phyloP scores from a whole-genome alignment of 2,329 filamentous ascomycete species.

The Purpureocillium lavendulum region DNA sequence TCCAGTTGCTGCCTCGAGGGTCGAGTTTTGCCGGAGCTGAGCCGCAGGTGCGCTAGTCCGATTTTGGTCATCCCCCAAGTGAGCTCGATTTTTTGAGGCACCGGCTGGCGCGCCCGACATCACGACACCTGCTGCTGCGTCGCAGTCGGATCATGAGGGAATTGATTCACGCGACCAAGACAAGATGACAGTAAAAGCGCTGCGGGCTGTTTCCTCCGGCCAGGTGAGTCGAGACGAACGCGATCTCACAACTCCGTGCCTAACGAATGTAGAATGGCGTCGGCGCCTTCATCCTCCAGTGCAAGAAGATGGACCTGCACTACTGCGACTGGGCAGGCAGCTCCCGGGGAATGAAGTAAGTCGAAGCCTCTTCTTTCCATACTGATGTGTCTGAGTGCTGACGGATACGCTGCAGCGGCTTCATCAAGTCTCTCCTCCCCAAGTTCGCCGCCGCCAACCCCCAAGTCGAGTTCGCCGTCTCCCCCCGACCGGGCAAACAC shows the following conservation, averaged over 20 bases:
- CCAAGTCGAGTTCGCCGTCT: conserved; percentile 84
- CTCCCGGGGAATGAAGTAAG: conserved; percentile 89
- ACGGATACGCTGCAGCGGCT: conserved; percentile 46
- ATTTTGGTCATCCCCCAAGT: conserved; percentile 5
- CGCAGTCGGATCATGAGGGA: conserved; percentile 17
- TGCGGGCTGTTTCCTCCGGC: conserved; percentile 43
- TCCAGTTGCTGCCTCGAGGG: conserved; percentile 1
- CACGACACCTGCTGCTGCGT: conserved; percentile 9
- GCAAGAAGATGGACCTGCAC: conserved; percentile 90
- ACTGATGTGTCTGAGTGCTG: conserved; percentile 1
- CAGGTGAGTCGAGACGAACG: conserved; percentile 30
- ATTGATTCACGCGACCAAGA: conserved; percentile 18
- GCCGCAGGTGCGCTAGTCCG: conserved; percentile 17
- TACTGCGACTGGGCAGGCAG: conserved; percentile 96
- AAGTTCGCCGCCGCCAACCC: conserved; percentile 76
- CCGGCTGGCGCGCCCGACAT: background rate
- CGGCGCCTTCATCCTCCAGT: conserved; percentile 93
- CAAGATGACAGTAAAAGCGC: conserved; percentile 47
- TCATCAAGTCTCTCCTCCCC: conserved; percentile 69
- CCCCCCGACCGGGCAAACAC: conserved; percentile 82
- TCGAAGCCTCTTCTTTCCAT: background rate
- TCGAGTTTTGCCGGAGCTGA: conserved; percentile 12
- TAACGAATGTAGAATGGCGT: conserved; percentile 69
- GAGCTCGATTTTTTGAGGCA: conserved; percentile 6
- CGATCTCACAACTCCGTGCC: conserved; percentile 1